A percentile compares a stretch with the other conserved stretches of the same genome.
Evolutionary conservation across 1,284 basidiomycete genomes (phyloP).

Genomic region (Mycena citricolor): DNA sequence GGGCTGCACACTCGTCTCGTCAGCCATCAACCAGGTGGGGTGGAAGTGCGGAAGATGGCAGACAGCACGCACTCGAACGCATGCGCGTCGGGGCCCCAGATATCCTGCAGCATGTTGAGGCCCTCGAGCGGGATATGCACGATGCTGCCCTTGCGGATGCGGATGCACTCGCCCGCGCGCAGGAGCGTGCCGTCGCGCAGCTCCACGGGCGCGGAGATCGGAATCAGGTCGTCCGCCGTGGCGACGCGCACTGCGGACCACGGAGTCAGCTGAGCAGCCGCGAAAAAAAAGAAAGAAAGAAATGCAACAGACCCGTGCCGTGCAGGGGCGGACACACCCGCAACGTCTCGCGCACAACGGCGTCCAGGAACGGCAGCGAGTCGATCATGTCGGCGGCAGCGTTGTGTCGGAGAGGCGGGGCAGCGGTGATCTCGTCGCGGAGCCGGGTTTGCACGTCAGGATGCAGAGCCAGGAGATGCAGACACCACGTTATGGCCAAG

Average conservation of each 20-base stretch:
- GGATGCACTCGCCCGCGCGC: conserved; percentile 34
- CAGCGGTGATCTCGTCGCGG: conserved; percentile 27
- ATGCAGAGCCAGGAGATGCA: conserved; percentile 50
- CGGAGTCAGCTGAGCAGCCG: neutral
- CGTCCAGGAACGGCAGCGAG: conserved; percentile 51
- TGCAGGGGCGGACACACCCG: conserved; percentile 52
- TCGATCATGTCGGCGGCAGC: conserved; percentile 40
- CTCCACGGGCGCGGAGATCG: conserved; percentile 46
- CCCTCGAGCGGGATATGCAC: conserved; percentile 59
- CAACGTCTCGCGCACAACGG: conserved; percentile 53
- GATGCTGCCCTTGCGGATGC: conserved; percentile 50
- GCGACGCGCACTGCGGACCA: conserved; percentile 43
- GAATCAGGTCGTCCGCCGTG: conserved; percentile 48
- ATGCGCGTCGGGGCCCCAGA: conserved; percentile 52
- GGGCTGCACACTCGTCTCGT: conserved; percentile 36
- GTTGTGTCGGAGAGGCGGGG: conserved; percentile 6
- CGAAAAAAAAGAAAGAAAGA: too few relatives aligned
- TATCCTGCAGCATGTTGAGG: conserved; percentile 45
- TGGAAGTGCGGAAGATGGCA: conserved; percentile 3
- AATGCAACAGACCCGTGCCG: conserved; percentile 38
- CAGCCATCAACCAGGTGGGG: too few relatives aligned
- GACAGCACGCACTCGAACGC: conserved; percentile 47
- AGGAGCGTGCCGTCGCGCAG: conserved; percentile 44
- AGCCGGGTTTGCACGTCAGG: conserved; percentile 47
- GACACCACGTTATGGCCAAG: conserved; percentile 52